phyloP scores from a whole-genome alignment of 2,329 filamentous ascomycete genomes.

The Apiospora koreana region DNA sequence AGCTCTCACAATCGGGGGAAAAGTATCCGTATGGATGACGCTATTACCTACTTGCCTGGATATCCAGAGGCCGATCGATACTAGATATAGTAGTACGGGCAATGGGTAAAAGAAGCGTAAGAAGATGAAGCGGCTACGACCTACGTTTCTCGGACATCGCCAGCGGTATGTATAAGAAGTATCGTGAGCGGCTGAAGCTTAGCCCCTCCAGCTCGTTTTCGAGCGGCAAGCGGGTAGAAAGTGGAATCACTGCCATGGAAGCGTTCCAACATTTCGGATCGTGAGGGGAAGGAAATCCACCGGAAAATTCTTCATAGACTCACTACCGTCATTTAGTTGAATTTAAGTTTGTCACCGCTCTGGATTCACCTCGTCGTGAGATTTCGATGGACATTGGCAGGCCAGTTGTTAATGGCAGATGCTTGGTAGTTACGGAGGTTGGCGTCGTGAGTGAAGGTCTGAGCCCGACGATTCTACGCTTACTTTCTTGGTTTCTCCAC shows the following conservation, averaged over 20 bases:
- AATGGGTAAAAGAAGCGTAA: neutral
- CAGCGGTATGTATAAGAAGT: neutral
- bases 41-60: too few relatives aligned
- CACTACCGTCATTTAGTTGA: neutral
- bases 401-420: neutral
- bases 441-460: neutral
- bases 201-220: too few relatives aligned
- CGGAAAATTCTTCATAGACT: neutral
- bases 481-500: neutral
- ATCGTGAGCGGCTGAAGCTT: neutral
- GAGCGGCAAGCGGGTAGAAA: neutral
- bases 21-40: neutral
- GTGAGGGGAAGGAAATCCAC: neutral
- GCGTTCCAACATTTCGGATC: neutral
- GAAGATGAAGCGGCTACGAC: neutral
- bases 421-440: neutral
- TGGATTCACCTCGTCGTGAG: neutral
- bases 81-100: too few relatives aligned
- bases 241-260: neutral
- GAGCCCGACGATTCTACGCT: neutral
- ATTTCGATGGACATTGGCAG: neutral
- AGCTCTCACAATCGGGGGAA: neutral
- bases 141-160: neutral
- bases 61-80: neutral
- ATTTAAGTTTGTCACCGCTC: neutral